Evolutionary conservation across 306 rosid genomes (phyloP).

Genomic region (Sesbania bispinosa): DNA sequence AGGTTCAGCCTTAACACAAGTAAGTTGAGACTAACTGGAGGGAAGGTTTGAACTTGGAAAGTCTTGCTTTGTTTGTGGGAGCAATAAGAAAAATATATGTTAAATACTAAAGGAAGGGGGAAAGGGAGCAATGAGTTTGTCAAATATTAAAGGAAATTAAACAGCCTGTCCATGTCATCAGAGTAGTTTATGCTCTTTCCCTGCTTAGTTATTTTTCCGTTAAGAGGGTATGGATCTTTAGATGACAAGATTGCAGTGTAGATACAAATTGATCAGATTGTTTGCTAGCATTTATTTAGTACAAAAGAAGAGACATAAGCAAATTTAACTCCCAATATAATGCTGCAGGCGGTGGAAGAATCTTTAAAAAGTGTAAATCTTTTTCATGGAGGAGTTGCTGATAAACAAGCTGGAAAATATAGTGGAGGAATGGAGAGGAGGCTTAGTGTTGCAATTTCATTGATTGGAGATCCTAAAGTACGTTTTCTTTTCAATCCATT

Average conservation of each 20-base stretch:
- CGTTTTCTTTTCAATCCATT: slow-evolving; percentile 13
- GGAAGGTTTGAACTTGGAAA: not conserved
- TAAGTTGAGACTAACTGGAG: slow-evolving; percentile 27
- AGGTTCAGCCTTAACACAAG: slow-evolving; percentile 67
- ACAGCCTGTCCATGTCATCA: not conserved
- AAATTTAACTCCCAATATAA: slow-evolving; percentile 11
- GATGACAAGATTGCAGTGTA: not conserved
- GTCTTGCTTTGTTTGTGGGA: not conserved
- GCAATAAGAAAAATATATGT: not conserved
- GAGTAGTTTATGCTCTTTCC: too few relatives aligned
- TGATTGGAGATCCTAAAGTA: slow-evolving; percentile 87
- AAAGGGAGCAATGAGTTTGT: too few relatives aligned
- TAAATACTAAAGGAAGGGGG: not conserved
- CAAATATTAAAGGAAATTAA: not conserved
- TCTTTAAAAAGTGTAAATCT: slow-evolving; percentile 78
- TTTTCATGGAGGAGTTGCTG: slow-evolving; percentile 75
- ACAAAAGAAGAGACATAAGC: not conserved
- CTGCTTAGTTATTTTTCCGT: not conserved
- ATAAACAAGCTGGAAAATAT: slow-evolving; percentile 77
- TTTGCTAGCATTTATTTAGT: not conserved
- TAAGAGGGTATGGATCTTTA: not conserved
- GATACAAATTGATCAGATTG: not conserved
- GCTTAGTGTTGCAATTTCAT: slow-evolving; percentile 89
- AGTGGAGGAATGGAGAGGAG: slow-evolving; percentile 99
- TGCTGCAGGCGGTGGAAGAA: slow-evolving; percentile 88